Evolutionary conservation across 495 filamentous ascomycete species (phyloP), one percentile per base, ranked within the genome.

Genomic region (Neurospora africana): DNA sequence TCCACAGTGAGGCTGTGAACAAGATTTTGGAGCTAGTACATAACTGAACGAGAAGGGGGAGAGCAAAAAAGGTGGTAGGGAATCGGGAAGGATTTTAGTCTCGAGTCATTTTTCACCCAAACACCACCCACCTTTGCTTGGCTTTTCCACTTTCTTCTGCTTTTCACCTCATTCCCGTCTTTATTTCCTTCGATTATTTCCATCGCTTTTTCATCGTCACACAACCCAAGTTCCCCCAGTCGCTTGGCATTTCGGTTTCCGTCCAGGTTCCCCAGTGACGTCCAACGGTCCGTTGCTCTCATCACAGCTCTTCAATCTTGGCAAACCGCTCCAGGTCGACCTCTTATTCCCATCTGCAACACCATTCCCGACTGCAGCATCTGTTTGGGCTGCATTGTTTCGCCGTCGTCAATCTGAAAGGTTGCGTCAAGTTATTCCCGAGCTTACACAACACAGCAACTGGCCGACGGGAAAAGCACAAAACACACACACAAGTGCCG

Each of bases 151-250:
- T 65, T 36, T 40, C 69, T 21, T 23, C 23, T 65, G 30, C 41
- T 65, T 37, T 71, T 53, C 41, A 13, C 10, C 8, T 71, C 43
- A 61, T 65, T 40, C 69, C 41, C 44, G 35, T 71, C 44, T 65
- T 71, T 71, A 71, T 71, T 71, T 71, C 69, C 69, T 33, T 65
- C 0, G 1, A 65, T 65, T 65, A 65, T 65, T 65, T 30, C 53
- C 53, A 65, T 65, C 53, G 11, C 53, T 5, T 65, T 27, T 30
- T 19, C 3, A 33, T 65, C 53, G 53, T 65, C 23, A 33, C 53
- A 65, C 53, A 65, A 33, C 53, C 33, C 53, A 65, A 61, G 23
- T 30, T 30, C 23, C 47, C 47, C 53, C 27, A 33, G 30, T 33
- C 53, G 53, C 53, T 65, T 61, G 53, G 11, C 44, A 15, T 58